Percentiles rank a stretch among this genome's conserved stretches.
Conservation (phyloP, 768 basidiomycete genomes). For the Pholiota microspora region DNA sequence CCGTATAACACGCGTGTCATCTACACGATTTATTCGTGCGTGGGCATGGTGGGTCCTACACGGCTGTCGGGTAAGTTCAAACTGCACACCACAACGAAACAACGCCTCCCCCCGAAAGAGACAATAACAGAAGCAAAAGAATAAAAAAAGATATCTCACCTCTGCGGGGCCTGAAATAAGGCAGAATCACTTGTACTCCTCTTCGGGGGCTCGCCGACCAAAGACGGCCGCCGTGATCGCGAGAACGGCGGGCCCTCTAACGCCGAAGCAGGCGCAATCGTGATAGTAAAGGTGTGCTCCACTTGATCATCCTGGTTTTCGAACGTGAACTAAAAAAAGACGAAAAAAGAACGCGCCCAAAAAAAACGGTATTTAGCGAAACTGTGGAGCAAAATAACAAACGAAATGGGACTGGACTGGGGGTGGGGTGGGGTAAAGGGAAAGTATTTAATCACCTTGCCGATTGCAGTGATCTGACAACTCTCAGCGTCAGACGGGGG, state of each 20-base stretch:
- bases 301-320: constrained; percentile 76
- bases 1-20: constrained; percentile 72
- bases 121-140: no score
- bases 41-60: constrained; percentile 12
- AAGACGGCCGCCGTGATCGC: constrained; percentile 41
- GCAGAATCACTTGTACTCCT: constrained; percentile 49
- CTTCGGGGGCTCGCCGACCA: constrained; percentile 40
- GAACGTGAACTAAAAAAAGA: constrained; percentile 55
- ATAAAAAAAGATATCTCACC: no score
- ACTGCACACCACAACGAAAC: background rate
- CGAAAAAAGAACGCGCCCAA: no score
- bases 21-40: constrained; percentile 26
- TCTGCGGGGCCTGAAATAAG: constrained; percentile 38
- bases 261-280: constrained; percentile 61
- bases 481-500: constrained; percentile 76
- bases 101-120: background rate
- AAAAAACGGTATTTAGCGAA: no score
- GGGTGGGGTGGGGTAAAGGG: constrained; percentile 5
- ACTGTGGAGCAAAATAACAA: no score
- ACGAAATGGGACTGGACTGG: no score
- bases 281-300: constrained; percentile 64
- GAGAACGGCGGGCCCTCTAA: constrained; percentile 39
- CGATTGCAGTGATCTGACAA: constrained; percentile 72
- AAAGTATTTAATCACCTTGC: constrained; percentile 60
- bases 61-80: background rate